Base-by-base conservation (phyloP, 2,329 filamentous ascomycete genomes). In the Furcasterigmium furcatum region DNA sequence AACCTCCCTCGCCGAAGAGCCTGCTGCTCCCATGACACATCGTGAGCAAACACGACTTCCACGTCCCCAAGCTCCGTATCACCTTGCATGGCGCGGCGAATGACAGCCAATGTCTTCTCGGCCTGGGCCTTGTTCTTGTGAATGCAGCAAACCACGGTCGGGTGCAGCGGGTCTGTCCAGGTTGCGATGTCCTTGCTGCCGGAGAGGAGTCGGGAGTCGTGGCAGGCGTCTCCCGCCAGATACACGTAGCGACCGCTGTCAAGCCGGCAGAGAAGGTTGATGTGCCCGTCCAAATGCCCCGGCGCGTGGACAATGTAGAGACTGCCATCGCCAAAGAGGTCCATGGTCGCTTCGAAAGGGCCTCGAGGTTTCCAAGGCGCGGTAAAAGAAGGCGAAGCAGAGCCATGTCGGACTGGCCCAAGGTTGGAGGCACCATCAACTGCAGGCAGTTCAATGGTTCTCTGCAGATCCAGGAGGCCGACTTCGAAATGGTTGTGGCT, bases 221-320 rank as follows among this genome's bases (percentile, higher is more conserved):
- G 44, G 38, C 40, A 41, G 9, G 36, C 21, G 29, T 44, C 36
- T n/a, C 41, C 36, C 13, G 30, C 18, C 20, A 38, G 39, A n/a
- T 42, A 42, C n/a, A 41, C 36, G 18, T 30, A 36, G 4, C 12
- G 8, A 0, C 9, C 10, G 3, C 14, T 13, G 4, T 16, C n/a
- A 10, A 42, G 20, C 3, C 38, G n/a, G 5, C 38, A 39, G 14
- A 39, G 16, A 30, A 38, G 9, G n/a, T 38, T 39, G 8, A 25
- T 29, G 14, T 36, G 41, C 13, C 41, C 45, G 20, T 32, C 21
- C 2, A 43, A 18, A 20, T 43, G 34, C 2, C 35, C 29, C 8
- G 44, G 39, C 16, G 21, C 25, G 9, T 18, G 34, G 12, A 39
- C 14, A 2, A 46, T n/a, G 9, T 27, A 27, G 3, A 38, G 6